These are phyloP conservation scores for Colletotrichum tropicicola DNA, from an alignment of 2,329 filamentous ascomycete genomes.

Conservation along the genomic window DNA sequence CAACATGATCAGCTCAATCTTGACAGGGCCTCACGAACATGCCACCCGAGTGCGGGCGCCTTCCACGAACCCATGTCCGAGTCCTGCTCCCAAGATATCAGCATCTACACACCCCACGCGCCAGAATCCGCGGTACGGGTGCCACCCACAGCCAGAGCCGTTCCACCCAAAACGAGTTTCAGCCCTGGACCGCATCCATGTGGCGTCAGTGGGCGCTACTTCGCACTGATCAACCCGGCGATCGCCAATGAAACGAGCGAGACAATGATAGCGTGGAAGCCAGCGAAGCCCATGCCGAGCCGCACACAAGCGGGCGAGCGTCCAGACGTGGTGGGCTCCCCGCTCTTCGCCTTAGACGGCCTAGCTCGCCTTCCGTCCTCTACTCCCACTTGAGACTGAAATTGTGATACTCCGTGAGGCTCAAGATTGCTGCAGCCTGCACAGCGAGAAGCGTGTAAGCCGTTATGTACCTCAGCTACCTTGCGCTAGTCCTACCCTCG, in stretches of 20 bases:
- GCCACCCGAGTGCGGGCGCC: neutral
- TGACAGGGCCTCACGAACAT: neutral
- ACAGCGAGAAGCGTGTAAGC: neutral
- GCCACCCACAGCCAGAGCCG: neutral
- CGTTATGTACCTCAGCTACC: slow-evolving; percentile 24
- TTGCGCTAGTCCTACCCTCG: neutral
- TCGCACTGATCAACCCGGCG: slow-evolving; percentile 14
- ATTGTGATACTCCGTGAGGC: slow-evolving; percentile 16
- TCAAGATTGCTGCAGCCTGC: slow-evolving; percentile 8
- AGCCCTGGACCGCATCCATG: neutral
- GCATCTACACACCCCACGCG: neutral
- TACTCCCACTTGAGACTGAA: neutral
- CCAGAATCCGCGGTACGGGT: neutral
- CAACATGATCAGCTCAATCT: slow-evolving; percentile 4
- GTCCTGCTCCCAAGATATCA: neutral
- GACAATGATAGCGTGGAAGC: slow-evolving; percentile 1
- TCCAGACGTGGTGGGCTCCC: neutral
- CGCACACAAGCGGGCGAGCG: slow-evolving; percentile 3
- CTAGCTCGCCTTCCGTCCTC: neutral
- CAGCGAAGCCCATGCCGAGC: slow-evolving; percentile 11
- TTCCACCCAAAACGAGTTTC: slow-evolving; percentile 1
- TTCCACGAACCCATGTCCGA: neutral
- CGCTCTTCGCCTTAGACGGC: no score
- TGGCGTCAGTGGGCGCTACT: neutral
- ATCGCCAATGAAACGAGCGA: slow-evolving; percentile 19